Evolutionary conservation across 768 basidiomycete species (phyloP).

Genomic region (Suillus weaverae): DNA sequence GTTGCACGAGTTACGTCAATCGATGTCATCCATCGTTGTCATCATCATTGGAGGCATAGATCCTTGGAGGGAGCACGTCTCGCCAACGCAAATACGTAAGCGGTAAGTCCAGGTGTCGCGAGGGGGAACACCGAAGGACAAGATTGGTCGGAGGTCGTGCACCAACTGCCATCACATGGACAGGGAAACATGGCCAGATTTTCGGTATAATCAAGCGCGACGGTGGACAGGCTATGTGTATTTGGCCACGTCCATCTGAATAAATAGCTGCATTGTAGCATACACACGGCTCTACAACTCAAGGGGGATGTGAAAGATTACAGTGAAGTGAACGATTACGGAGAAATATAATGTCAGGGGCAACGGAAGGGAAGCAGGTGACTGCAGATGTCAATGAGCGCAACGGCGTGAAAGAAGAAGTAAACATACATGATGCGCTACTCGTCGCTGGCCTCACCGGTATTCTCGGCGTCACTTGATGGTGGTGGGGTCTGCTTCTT

Average conservation of each 20-base stretch:
- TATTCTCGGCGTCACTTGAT: constrained; percentile 24
- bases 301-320: background rate
- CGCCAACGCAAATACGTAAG: background rate
- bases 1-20: background rate
- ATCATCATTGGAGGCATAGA: background rate
- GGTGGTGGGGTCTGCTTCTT: constrained; percentile 20
- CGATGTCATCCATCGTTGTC: background rate
- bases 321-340: constrained; percentile 15
- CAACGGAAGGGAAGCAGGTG: constrained; percentile 2
- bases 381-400: constrained; percentile 2
- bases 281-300: constrained; percentile 8
- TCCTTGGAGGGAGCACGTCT: background rate
- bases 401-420: background rate
- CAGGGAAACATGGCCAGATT: background rate
- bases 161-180: background rate
- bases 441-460: constrained; percentile 23
- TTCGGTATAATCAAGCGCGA: background rate
- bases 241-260: background rate
- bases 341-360: constrained; percentile 10
- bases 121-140: background rate
- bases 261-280: constrained; percentile 14
- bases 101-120: no score
- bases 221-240: background rate
- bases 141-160: background rate
- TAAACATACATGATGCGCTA: constrained; percentile 12